Conservation (phyloP, 2,329 filamentous ascomycete genomes). For the Aspergillus alliaceus region DNA sequence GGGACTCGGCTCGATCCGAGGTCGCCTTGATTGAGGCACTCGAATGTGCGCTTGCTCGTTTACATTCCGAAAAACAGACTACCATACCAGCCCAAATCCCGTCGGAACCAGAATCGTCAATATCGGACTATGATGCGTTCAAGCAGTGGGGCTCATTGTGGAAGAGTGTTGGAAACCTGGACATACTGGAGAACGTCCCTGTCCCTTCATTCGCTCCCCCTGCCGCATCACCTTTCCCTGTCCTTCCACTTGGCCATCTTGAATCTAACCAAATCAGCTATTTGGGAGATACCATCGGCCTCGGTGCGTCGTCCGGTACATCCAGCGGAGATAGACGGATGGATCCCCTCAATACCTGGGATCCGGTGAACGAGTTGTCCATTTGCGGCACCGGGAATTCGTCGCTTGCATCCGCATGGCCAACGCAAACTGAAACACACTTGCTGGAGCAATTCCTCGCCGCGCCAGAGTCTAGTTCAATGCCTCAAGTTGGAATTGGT, state of each 20-base stretch:
- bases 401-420: slow-evolving; percentile 14
- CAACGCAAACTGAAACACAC: slow-evolving; percentile 20
- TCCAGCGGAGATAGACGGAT: not conserved
- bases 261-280: not conserved
- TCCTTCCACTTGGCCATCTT: not conserved
- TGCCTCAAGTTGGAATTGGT: not conserved
- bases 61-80: slow-evolving; percentile 10
- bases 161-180: not conserved
- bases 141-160: slow-evolving; percentile 19
- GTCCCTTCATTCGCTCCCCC: not conserved
- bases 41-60: slow-evolving; percentile 24
- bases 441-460: slow-evolving; percentile 22
- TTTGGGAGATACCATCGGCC: not conserved
- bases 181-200: not conserved
- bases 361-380: slow-evolving; percentile 13
- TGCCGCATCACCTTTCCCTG: not conserved
- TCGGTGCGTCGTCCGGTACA: not conserved
- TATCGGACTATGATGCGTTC: slow-evolving; percentile 19
- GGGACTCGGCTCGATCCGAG: slow-evolving; percentile 33
- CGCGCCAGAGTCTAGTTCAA: not conserved
- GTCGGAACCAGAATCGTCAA: not conserved
- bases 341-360: slow-evolving; percentile 9
- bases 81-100: not conserved
- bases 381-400: slow-evolving; percentile 13
- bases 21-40: slow-evolving; percentile 32